phyloP scores from a whole-genome alignment of 2,329 filamentous ascomycete genomes.

The Aureobasidium subglaciale region DNA sequence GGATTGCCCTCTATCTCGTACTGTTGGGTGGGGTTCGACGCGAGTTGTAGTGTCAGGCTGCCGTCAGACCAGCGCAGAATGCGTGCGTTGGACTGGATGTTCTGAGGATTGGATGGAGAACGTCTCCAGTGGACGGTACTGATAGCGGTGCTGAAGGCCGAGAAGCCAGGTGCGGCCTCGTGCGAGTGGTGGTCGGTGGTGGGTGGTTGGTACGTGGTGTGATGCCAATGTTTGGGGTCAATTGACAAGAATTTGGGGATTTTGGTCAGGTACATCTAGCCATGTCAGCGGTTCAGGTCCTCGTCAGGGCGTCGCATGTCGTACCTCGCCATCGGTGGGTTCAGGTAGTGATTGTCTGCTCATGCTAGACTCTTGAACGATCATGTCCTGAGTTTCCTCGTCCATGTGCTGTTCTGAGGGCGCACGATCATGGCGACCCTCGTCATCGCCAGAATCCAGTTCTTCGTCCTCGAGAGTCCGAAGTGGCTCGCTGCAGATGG shows the following conservation, averaged over 20 bases:
- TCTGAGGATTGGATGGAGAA: slow-evolving; percentile 56
- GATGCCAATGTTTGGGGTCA: slow-evolving; percentile 59
- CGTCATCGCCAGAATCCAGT: slow-evolving; percentile 55
- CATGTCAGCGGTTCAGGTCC: neutral
- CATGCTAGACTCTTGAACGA: slow-evolving; percentile 56
- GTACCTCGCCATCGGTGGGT: slow-evolving; percentile 62
- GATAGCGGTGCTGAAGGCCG: slow-evolving; percentile 57
- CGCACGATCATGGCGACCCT: slow-evolving; percentile 57
- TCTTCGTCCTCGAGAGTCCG: slow-evolving; percentile 56
- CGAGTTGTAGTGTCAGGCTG: slow-evolving; percentile 67
- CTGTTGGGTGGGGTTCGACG: slow-evolving; percentile 59
- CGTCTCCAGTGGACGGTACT: slow-evolving; percentile 63
- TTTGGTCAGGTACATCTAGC: slow-evolving; percentile 60
- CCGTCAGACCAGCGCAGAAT: slow-evolving; percentile 75
- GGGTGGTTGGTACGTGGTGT: slow-evolving; percentile 59
- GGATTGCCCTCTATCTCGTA: slow-evolving; percentile 67
- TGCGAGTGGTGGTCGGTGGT: slow-evolving; percentile 50
- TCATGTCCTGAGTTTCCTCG: slow-evolving; percentile 43
- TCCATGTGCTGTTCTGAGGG: slow-evolving; percentile 39
- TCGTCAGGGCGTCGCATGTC: slow-evolving; percentile 1
- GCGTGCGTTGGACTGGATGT: slow-evolving; percentile 67
- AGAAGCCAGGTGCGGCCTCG: slow-evolving; percentile 42
- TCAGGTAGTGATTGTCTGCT: slow-evolving; percentile 65
- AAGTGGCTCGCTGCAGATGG: slow-evolving; percentile 18
- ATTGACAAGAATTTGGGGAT: slow-evolving; percentile 67